A percentile compares a stretch with the other conserved stretches of the same genome.
Conservation (phyloP, 2,329 filamentous ascomycete genomes). For the Colletotrichum ledebouriae region DNA sequence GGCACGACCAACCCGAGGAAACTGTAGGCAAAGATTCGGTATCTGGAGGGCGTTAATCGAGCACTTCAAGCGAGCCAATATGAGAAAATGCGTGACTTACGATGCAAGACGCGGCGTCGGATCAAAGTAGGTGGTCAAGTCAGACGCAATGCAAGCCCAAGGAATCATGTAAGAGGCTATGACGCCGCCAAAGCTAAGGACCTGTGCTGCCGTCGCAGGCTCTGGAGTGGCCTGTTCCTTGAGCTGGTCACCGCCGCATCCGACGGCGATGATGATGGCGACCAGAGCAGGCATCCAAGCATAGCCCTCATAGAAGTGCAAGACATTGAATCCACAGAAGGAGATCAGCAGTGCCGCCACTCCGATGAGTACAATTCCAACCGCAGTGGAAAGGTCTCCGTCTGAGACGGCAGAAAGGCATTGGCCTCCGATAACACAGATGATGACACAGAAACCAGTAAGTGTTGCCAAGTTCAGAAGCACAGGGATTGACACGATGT, state of each 20-base stretch:
- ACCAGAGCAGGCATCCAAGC: slow-evolving; percentile 60
- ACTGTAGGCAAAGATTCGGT: slow-evolving; percentile 66
- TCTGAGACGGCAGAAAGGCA: slow-evolving; percentile 55
- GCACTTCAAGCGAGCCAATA: not conserved
- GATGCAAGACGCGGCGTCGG: slow-evolving; percentile 63
- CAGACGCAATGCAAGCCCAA: slow-evolving; percentile 70
- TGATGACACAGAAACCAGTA: slow-evolving; percentile 63
- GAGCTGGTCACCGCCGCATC: slow-evolving; percentile 55
- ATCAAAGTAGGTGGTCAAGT: slow-evolving; percentile 72
- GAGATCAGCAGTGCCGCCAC: slow-evolving; percentile 60
- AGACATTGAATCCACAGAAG: slow-evolving; percentile 60
- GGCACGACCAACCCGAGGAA: slow-evolving; percentile 66
- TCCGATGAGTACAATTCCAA: slow-evolving; percentile 63
- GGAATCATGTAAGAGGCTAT: slow-evolving; percentile 75
- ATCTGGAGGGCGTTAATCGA: slow-evolving; percentile 43
- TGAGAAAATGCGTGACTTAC: slow-evolving; percentile 49
- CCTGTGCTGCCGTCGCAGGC: slow-evolving; percentile 57
- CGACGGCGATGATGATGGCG: slow-evolving; percentile 56
- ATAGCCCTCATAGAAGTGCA: slow-evolving; percentile 62
- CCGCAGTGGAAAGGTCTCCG: slow-evolving; percentile 55
- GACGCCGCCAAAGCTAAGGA: slow-evolving; percentile 71
- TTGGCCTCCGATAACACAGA: slow-evolving; percentile 61
- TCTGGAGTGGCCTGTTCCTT: slow-evolving; percentile 51
- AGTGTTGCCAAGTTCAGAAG: slow-evolving; percentile 62
- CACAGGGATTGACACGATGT: slow-evolving; percentile 43